A percentile compares a stretch with the other conserved stretches of the same genome.
These are phyloP conservation scores for Juglanconis sp. DNA, from an alignment of 2,329 filamentous ascomycete genomes.

Conservation along the genomic window DNA sequence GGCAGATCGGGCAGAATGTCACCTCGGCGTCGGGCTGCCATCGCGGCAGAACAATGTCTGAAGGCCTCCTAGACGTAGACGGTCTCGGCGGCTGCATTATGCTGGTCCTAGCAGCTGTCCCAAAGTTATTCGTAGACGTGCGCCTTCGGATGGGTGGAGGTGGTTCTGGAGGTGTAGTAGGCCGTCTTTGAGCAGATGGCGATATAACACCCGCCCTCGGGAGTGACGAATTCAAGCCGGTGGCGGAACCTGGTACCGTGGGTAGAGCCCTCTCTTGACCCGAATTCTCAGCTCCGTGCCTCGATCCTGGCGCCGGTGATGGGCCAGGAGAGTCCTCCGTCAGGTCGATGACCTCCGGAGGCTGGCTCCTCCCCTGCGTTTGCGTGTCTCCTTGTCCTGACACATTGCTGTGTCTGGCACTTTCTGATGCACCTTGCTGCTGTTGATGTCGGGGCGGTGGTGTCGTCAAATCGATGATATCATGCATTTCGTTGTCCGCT, in stretches of 20 bases:
- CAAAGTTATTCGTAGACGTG: constrained; percentile 14
- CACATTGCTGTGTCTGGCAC: neutral
- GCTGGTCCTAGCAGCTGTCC: neutral
- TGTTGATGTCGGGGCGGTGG: neutral
- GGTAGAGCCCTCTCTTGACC: constrained; percentile 16
- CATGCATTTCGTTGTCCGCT: neutral
- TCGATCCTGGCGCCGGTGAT: neutral
- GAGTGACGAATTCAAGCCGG: neutral
- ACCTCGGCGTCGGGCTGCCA: constrained; percentile 91
- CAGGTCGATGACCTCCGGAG: constrained; percentile 17
- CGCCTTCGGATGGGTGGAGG: constrained; percentile 14
- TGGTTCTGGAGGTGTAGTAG: constrained; percentile 16
- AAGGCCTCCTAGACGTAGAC: constrained; percentile 13
- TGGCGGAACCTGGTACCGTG: constrained; percentile 5
- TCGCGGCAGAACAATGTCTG: constrained; percentile 60
- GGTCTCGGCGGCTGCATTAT: constrained; percentile 6
- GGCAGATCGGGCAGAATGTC: constrained; percentile 80
- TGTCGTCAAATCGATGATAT: constrained; percentile 12
- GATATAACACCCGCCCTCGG: constrained; percentile 1
- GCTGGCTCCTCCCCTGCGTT: neutral
- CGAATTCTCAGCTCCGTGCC: neutral
- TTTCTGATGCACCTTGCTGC: neutral
- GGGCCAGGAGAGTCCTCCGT: constrained; percentile 1
- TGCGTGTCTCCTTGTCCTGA: neutral
- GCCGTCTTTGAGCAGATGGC: constrained; percentile 11